Percentiles rank a stretch among this genome's conserved stretches.
Evolutionary conservation across 257 asterid genomes (phyloP).

Genomic region (Jaltomata sinuosa): DNA sequence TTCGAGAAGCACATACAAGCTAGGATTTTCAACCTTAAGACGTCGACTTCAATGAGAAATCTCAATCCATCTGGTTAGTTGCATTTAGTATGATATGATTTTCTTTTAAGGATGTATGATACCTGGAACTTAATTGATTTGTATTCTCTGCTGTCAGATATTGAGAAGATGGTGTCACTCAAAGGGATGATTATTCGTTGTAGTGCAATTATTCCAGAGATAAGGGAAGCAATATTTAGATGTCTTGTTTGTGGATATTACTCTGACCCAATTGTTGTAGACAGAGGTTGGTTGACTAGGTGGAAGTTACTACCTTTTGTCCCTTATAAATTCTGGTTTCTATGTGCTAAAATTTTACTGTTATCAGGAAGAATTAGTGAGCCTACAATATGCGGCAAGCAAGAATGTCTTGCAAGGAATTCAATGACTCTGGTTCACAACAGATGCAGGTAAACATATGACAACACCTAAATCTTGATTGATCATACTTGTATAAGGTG

Average conservation of each 20-base stretch:
- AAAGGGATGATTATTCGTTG: conserved; percentile 97
- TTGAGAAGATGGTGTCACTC: conserved; percentile 91
- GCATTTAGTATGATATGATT: background rate
- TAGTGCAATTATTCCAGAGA: conserved; percentile 94
- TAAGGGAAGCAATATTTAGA: conserved; percentile 89
- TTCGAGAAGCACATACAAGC: conserved; percentile 95
- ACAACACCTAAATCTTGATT: background rate
- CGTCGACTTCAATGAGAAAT: conserved; percentile 77
- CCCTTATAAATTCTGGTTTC: background rate
- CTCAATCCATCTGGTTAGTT: conserved; percentile 86
- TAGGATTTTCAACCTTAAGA: conserved; percentile 75
- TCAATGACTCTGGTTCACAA: conserved; percentile 95
- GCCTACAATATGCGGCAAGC: conserved; percentile 70
- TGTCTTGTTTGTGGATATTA: conserved; percentile 94
- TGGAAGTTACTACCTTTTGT: background rate
- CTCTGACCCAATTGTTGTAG: conserved; percentile 84
- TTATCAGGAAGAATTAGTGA: conserved; percentile 75
- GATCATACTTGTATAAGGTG: background rate
- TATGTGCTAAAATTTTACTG: background rate
- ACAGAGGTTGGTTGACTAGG: conserved; percentile 51
- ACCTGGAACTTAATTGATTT: background rate
- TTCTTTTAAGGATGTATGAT: background rate
- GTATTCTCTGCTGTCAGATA: conserved; percentile 39
- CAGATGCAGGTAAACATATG: conserved; percentile 71
- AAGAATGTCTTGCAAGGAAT: conserved; percentile 77